Evolutionary conservation across 2,329 filamentous ascomycete species (phyloP).

Genomic region (Lomentospora prolificans): DNA sequence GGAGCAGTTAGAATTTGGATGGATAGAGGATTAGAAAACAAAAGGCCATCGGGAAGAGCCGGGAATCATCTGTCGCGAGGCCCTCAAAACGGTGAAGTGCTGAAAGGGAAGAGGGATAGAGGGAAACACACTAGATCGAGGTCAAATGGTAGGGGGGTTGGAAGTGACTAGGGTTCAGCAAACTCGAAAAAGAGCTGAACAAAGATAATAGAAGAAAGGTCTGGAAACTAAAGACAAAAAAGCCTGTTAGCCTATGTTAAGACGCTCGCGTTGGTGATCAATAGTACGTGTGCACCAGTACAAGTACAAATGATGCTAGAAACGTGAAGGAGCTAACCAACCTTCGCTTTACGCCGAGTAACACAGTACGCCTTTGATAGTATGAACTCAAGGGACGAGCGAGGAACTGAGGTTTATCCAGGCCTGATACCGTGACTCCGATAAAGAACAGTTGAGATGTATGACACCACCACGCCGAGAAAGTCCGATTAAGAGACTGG

Average conservation of each 20-base stretch:
- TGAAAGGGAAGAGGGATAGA: neutral
- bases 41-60: no score
- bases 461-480: slow-evolving; percentile 6
- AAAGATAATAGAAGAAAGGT: neutral
- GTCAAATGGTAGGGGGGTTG: neutral
- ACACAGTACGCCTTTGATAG: neutral
- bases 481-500: neutral
- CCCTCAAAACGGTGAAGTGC: no score
- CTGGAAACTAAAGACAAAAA: neutral
- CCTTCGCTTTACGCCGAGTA: slow-evolving; percentile 1
- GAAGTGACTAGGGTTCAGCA: neutral
- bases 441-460: slow-evolving; percentile 5
- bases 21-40: no score
- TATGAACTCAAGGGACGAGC: neutral
- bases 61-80: no score
- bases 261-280: no score
- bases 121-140: neutral
- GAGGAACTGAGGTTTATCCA: slow-evolving; percentile 4
- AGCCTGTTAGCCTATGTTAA: neutral
- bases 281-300: no score
- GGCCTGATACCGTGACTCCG: slow-evolving; percentile 8
- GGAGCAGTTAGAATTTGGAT: neutral
- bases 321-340: no score
- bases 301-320: no score
- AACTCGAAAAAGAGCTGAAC: neutral